Conservation (phyloP, 2,329 filamentous ascomycete genomes). For the Aaosphaeria arxii region DNA sequence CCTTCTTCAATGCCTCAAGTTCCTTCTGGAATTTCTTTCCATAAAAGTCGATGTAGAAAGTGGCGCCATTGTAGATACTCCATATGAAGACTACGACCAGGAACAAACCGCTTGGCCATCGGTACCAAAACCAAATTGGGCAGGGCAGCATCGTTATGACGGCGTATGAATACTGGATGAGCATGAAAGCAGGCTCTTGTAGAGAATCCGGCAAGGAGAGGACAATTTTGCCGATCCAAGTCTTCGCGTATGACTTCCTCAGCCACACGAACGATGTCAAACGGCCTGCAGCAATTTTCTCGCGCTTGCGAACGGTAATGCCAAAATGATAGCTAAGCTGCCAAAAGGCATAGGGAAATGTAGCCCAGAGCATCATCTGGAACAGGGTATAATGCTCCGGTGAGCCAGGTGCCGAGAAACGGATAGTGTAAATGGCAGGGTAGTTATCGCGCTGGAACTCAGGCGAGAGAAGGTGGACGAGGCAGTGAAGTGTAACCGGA, state of each 20-base stretch:
- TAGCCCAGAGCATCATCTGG: conserved; percentile 93
- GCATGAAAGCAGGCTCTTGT: conserved; percentile 91
- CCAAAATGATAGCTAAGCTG: conserved; percentile 90
- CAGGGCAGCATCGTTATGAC: conserved; percentile 92
- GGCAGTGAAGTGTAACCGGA: conserved; percentile 85
- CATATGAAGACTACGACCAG: conserved; percentile 81
- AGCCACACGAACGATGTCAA: conserved; percentile 98
- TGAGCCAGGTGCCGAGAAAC: conserved; percentile 63
- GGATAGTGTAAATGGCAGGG: conserved; percentile 82
- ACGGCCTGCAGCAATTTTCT: conserved; percentile 92
- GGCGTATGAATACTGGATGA: conserved; percentile 91
- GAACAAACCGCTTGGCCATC: conserved; percentile 74
- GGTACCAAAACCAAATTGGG: conserved; percentile 90
- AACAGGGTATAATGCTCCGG: conserved; percentile 74
- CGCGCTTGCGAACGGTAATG: conserved; percentile 89
- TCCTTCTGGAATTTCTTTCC: conserved; percentile 96
- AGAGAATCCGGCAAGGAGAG: conserved; percentile 70
- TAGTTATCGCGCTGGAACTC: conserved; percentile 68
- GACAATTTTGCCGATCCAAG: conserved; percentile 83
- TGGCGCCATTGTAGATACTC: conserved; percentile 96
- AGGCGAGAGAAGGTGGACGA: conserved; percentile 75
- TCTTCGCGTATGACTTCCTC: conserved; percentile 83
- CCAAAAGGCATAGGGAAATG: conserved; percentile 89
- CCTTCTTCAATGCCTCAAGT: conserved; percentile 80
- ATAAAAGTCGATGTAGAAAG: conserved; percentile 97